Evolutionary conservation across 1,284 basidiomycete species (phyloP).

Genomic region (Ustilago shanxiensis): DNA sequence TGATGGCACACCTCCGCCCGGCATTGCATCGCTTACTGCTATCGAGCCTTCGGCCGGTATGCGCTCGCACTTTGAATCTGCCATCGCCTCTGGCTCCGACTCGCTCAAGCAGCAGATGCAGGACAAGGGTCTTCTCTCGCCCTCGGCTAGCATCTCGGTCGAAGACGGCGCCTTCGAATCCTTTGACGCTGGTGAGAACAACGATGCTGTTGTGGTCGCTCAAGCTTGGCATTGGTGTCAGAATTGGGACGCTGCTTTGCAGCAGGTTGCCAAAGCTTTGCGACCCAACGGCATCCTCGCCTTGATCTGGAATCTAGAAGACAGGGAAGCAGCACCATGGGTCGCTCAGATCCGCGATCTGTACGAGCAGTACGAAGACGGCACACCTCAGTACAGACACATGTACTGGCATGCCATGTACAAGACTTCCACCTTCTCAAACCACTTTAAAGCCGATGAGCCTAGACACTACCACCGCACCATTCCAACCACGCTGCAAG

Average conservation of each 20-base stretch:
- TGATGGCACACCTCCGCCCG: constrained; percentile 39
- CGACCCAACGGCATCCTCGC: constrained; percentile 57
- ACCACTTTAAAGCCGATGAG: constrained; percentile 41
- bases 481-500: constrained; percentile 58
- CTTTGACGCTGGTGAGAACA: constrained; percentile 44
- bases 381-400: constrained; percentile 65
- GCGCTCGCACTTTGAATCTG: constrained; percentile 50
- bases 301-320: constrained; percentile 67
- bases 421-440: constrained; percentile 34
- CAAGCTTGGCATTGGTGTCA: constrained; percentile 68
- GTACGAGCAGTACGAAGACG: constrained; percentile 63
- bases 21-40: constrained; percentile 41
- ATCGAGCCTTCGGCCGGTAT: constrained; percentile 62
- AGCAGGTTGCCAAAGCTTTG: constrained; percentile 47
- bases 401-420: constrained; percentile 65
- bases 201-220: constrained; percentile 62
- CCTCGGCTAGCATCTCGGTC: constrained; percentile 32
- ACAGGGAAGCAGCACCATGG: constrained; percentile 63
- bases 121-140: constrained; percentile 36
- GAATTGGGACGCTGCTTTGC: constrained; percentile 53
- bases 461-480: constrained; percentile 45
- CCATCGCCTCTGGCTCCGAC: constrained; percentile 30
- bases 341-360: constrained; percentile 59
- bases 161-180: constrained; percentile 61
- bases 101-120: constrained; percentile 39